Evolutionary conservation across 306 rosid species (phyloP).

Genomic region (Quillaja saponaria): DNA sequence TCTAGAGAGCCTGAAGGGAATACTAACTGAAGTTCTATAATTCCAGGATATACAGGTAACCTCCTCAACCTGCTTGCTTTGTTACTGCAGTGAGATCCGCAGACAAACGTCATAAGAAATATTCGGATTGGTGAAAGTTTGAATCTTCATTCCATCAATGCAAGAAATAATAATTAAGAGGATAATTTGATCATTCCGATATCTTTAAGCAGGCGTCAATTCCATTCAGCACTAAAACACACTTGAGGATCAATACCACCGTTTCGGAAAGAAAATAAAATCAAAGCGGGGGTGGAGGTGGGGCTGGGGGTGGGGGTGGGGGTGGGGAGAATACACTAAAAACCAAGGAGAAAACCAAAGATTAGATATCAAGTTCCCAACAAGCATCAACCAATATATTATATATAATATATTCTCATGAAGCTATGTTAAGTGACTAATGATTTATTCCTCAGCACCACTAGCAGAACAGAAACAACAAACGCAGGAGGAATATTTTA

Average conservation of each 20-base stretch:
- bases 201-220: conserved; percentile 17
- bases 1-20: conserved; percentile 70
- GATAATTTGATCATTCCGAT: conserved; percentile 29
- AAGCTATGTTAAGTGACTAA: no score
- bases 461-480: no score
- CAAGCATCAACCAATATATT: no score
- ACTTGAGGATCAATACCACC: conserved; percentile 12
- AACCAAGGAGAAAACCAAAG: no score
- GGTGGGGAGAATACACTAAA: no score
- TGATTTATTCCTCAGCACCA: background rate
- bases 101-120: conserved; percentile 72
- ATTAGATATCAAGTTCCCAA: background rate
- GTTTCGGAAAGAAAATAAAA: no score
- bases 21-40: conserved; percentile 75
- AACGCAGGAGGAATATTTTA: no score
- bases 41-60: conserved; percentile 60
- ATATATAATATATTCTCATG: no score
- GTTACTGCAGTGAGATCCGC: conserved; percentile 96
- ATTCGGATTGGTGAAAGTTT: conserved; percentile 42
- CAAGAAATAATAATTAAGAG: conserved; percentile 32
- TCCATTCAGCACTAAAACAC: conserved; percentile 6
- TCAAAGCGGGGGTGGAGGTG: no score
- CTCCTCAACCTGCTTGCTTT: conserved; percentile 98
- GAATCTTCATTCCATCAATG: conserved; percentile 43
- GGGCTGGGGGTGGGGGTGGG: no score